phyloP scores from a whole-genome alignment of 2,329 filamentous ascomycete genomes.

The Pyricularia grisea region DNA sequence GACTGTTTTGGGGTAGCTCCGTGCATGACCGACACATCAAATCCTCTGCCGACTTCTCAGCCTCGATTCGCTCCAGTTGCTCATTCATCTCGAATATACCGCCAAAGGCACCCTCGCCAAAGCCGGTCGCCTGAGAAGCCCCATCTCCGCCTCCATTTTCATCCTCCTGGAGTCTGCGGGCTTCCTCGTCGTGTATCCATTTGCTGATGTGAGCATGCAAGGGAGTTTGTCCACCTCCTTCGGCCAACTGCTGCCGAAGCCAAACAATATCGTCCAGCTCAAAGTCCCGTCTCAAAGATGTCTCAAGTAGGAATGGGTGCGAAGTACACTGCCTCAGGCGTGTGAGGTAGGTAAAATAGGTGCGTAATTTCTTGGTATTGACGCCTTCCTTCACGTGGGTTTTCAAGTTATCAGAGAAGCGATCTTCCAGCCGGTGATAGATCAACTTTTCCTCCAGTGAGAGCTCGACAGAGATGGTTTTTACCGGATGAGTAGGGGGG shows the following conservation, averaged over 20 bases:
- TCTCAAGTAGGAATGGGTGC: slow-evolving; percentile 11
- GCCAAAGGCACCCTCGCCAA: slow-evolving; percentile 5
- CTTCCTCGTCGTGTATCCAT: slow-evolving; percentile 5
- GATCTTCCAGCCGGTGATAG: slow-evolving; percentile 3
- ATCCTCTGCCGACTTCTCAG: slow-evolving; percentile 1
- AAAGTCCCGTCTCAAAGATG: slow-evolving; percentile 7
- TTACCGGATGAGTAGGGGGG: slow-evolving; percentile 6
- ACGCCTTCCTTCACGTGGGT: neutral
- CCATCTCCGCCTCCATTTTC: neutral
- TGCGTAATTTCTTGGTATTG: neutral
- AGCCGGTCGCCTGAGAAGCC: neutral
- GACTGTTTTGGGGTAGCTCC: neutral
- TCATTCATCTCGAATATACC: slow-evolving; percentile 4
- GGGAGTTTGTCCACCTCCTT: neutral
- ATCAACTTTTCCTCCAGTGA: slow-evolving; percentile 15
- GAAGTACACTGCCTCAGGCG: slow-evolving; percentile 9
- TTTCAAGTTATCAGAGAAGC: slow-evolving; percentile 5
- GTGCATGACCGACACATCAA: slow-evolving; percentile 5
- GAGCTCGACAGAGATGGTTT: slow-evolving; percentile 15
- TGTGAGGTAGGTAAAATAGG: slow-evolving; percentile 5
- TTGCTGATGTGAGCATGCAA: slow-evolving; percentile 8
- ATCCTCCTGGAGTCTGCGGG: neutral
- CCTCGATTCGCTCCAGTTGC: slow-evolving; percentile 2
- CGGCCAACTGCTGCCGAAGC: slow-evolving; percentile 5
- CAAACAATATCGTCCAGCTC: slow-evolving; percentile 5